Base-by-base conservation (phyloP, 106 monocot genomes). In the Ottelia alismoides region DNA sequence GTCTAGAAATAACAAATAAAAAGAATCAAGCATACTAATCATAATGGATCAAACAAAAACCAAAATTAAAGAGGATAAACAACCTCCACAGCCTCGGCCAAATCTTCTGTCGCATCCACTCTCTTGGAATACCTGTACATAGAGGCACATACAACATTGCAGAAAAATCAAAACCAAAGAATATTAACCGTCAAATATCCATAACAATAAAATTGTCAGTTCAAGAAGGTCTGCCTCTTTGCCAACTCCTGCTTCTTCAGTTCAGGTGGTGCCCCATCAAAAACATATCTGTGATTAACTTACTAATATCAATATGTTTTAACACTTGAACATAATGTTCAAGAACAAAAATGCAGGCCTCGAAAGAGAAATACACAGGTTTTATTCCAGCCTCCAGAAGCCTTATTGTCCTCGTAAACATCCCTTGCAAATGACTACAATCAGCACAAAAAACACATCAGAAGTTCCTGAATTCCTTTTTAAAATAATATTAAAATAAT, bases 261-360 rank as follows among this genome's bases (percentile, higher is more conserved):
- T 28, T 86, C 90, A 56, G 90, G 98, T 48, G 98, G 98, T 65
- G 77, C 74, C 24, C 98, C 98, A 76, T 99, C 98, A 72, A 99
- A 99, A 27, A 99, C 90, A 75, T 82, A 99, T 31, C 98, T 99
- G 60, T 25, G 21, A 66, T 56, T 69, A 57, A 43, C 20, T 16
- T 49, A 1, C 0, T n/a, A 49, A n/a, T 49, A 0, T 49, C 16
- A 35, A 35, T 35, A 12, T 5, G 35, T 12, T 35, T 35, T 6
- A 35, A 35, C 5, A 6, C 5, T 6, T 5, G 35, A 55, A 18
- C 17, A 0, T 1, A 29, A 2, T 29, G n/a, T 24, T 11, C 27
- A 57, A 57, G 28, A 31, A 23, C 17, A 61, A 11, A 25, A 19
- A 22, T 2, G 19, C 3, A 56, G 27, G 11, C 23, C 17, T 28